Conservation (phyloP, 495 filamentous ascomycete species). For the Poronia punctata region DNA sequence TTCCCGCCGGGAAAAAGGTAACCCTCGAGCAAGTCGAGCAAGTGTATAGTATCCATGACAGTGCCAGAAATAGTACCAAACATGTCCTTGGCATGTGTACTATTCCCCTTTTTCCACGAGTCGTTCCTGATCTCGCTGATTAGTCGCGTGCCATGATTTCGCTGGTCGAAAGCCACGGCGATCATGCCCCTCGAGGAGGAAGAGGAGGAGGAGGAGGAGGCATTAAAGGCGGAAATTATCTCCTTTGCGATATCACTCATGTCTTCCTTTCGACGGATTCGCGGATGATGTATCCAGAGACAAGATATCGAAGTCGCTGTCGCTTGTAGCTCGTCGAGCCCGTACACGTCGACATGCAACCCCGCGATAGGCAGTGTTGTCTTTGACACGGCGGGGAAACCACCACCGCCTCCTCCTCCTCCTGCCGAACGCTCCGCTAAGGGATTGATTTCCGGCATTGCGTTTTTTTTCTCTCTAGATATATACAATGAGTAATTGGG, state of each 20-base stretch:
- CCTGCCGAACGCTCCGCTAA: too few relatives aligned
- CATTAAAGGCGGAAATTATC: conserved; percentile 30
- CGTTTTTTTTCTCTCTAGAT: too few relatives aligned
- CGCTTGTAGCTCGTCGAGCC: conserved; percentile 61
- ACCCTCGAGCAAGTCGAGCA: conserved; percentile 67
- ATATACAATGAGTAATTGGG: too few relatives aligned
- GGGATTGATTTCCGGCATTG: too few relatives aligned
- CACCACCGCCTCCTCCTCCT: too few relatives aligned
- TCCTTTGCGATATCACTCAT: conserved; percentile 52
- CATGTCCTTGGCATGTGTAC: conserved; percentile 50
- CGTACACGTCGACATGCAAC: conserved; percentile 69
- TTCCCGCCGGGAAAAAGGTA: conserved; percentile 58
- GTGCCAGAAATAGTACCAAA: conserved; percentile 49
- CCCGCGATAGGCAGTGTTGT: conserved; percentile 63
- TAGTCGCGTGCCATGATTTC: conserved; percentile 77
- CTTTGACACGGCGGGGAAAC: conserved; percentile 51
- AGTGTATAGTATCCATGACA: conserved; percentile 60
- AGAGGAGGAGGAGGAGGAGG: neutral
- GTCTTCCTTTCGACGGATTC: conserved; percentile 56
- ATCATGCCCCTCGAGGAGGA: conserved; percentile 49
- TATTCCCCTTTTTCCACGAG: conserved; percentile 74
- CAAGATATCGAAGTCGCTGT: conserved; percentile 51
- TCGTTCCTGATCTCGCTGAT: conserved; percentile 55
- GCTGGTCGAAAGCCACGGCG: conserved; percentile 76
- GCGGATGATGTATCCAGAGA: conserved; percentile 83